Evolutionary conservation across 495 filamentous ascomycete species (phyloP).

Genomic region (Daldinia vernicosa): DNA sequence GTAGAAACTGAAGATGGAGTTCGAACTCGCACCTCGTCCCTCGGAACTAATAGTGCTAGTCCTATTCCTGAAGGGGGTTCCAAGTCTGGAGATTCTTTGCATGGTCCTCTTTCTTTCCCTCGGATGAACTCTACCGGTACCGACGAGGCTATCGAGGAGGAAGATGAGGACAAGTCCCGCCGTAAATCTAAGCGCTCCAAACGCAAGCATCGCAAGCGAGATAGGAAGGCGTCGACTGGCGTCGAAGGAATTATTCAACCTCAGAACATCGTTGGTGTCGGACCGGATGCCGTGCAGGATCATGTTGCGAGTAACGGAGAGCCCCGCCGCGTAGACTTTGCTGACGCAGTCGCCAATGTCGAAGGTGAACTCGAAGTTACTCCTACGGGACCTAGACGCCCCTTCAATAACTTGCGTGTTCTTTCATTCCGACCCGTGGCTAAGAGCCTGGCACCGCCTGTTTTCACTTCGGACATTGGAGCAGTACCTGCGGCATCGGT

Average conservation of each 20-base stretch:
- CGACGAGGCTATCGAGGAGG: constrained; percentile 54
- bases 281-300: constrained; percentile 32
- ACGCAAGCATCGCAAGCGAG: constrained; percentile 49
- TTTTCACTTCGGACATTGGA: constrained; percentile 49
- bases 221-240: constrained; percentile 42
- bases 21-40: constrained; percentile 50
- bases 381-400: constrained; percentile 38
- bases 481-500: constrained; percentile 35
- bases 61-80: constrained; percentile 42
- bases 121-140: constrained; percentile 38
- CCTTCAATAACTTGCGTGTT: constrained; percentile 52
- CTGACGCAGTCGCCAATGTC: constrained; percentile 19
- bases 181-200: constrained; percentile 46
- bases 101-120: constrained; percentile 41
- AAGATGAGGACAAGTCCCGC: constrained; percentile 42
- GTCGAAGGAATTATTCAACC: constrained; percentile 39
- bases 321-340: constrained; percentile 57
- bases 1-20: constrained; percentile 60
- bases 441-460: constrained; percentile 56
- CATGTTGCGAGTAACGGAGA: constrained; percentile 42
- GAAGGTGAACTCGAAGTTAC: constrained; percentile 50
- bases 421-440: constrained; percentile 55
- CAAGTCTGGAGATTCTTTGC: constrained; percentile 46
- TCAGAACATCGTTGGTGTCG: constrained; percentile 47
- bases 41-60: constrained; percentile 48